phyloP scores from a whole-genome alignment of 2,329 filamentous ascomycete species.

The Nemania sp. region DNA sequence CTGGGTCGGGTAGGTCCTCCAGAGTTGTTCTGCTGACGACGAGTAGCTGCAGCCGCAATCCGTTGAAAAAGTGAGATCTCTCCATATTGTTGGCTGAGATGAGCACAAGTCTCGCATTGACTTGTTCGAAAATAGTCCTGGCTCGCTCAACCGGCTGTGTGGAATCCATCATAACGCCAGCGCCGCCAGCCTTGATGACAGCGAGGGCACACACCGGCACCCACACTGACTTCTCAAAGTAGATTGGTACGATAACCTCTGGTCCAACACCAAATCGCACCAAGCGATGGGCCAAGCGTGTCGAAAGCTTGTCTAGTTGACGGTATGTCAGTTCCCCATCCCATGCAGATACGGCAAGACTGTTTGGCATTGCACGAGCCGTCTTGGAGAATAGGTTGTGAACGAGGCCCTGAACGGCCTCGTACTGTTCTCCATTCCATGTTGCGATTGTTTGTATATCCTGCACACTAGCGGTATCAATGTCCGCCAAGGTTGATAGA shows the following conservation, averaged over 20 bases:
- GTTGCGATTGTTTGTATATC: conserved; percentile 1
- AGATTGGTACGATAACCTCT: conserved; percentile 2
- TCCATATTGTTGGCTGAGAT: too few relatives aligned
- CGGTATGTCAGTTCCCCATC: conserved; percentile 8
- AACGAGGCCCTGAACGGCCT: conserved; percentile 1
- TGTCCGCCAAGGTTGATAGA: background rate
- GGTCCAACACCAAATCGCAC: background rate
- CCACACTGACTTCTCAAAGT: conserved; percentile 15
- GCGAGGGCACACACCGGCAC: conserved; percentile 3
- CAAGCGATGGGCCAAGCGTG: background rate
- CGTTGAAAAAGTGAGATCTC: too few relatives aligned
- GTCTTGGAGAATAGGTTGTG: background rate
- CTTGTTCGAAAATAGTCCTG: conserved; percentile 3
- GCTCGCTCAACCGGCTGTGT: background rate
- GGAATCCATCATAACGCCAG: conserved; percentile 3
- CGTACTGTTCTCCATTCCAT: conserved; percentile 4
- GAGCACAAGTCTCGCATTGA: background rate
- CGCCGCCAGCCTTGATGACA: conserved; percentile 10
- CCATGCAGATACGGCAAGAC: conserved; percentile 7
- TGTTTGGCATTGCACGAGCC: background rate
- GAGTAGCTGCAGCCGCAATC: too few relatives aligned
- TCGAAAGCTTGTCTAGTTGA: conserved; percentile 8
- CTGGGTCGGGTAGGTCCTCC: too few relatives aligned
- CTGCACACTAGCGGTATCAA: background rate
- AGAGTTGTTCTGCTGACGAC: too few relatives aligned